phyloP scores from a whole-genome alignment of 495 filamentous ascomycete genomes.

The Corynascus novoguineensis region DNA sequence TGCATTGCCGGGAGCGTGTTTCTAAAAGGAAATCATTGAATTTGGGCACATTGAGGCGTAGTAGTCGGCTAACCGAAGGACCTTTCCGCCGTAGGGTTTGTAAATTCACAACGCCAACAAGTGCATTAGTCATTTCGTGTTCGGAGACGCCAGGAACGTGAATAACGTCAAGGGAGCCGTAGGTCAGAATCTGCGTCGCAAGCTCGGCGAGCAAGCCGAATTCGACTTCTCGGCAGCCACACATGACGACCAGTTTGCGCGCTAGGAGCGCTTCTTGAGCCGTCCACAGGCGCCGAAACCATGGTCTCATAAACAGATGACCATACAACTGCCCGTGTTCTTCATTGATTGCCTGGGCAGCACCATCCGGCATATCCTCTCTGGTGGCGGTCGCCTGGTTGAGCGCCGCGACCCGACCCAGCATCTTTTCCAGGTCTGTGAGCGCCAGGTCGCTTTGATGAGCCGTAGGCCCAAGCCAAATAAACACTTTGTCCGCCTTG shows the following conservation, averaged over 20 bases:
- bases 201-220: background rate
- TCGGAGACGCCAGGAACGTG: background rate
- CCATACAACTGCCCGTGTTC: background rate
- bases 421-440: background rate
- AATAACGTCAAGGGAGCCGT: background rate
- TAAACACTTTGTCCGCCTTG: background rate
- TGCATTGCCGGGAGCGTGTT: background rate
- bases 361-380: background rate
- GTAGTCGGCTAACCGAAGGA: background rate
- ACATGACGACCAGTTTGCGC: background rate
- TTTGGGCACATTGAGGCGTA: background rate
- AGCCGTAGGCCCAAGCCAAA: background rate
- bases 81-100: background rate
- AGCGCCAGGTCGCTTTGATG: background rate
- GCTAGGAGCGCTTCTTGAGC: background rate
- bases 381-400: background rate
- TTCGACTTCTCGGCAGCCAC: background rate
- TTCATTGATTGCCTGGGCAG: background rate
- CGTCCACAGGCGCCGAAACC: background rate
- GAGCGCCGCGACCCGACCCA: background rate
- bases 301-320: background rate
- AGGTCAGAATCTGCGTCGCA: background rate
- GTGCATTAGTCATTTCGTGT: background rate
- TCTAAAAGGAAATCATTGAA: background rate
- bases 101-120: background rate